phyloP scores from a whole-genome alignment of 2,329 filamentous ascomycete species.

The Colletotrichum sojae region DNA sequence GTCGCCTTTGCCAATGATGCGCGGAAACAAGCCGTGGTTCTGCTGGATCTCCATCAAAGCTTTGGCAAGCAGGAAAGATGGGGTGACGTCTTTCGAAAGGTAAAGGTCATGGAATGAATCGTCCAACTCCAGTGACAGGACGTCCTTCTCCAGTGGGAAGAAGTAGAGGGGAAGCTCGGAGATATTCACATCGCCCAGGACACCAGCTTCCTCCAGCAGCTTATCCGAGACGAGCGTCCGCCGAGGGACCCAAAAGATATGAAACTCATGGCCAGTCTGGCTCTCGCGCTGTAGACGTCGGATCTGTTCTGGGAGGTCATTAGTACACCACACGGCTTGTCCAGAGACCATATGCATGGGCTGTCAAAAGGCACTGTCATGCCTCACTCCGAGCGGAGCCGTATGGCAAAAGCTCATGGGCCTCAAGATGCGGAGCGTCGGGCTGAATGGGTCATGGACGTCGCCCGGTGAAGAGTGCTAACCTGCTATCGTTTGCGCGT shows the following conservation, averaged over 20 bases:
- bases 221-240: conserved; percentile 93
- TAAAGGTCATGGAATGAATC: conserved; percentile 91
- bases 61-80: conserved; percentile 89
- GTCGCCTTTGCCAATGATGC: conserved; percentile 95
- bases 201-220: conserved; percentile 91
- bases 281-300: conserved; percentile 90
- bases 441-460: background rate
- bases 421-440: background rate
- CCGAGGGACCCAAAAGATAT: conserved; percentile 95
- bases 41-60: conserved; percentile 96
- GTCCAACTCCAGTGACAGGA: conserved; percentile 91
- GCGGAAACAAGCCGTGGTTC: conserved; percentile 91
- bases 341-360: conserved; percentile 37
- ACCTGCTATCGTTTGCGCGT: conserved; percentile 92
- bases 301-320: conserved; percentile 79
- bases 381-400: background rate
- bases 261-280: conserved; percentile 94
- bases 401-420: background rate
- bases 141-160: conserved; percentile 90
- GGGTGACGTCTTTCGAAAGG: conserved; percentile 89
- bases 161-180: conserved; percentile 91
- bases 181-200: conserved; percentile 92
- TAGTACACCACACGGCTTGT: conserved; percentile 56
- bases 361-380: conserved; percentile 61
- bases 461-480: conserved; percentile 53